A percentile compares a stretch with the other conserved stretches of the same genome.
phyloP scores from a whole-genome alignment of 176 grass and related monocot species.

The Ensete glaucum region DNA sequence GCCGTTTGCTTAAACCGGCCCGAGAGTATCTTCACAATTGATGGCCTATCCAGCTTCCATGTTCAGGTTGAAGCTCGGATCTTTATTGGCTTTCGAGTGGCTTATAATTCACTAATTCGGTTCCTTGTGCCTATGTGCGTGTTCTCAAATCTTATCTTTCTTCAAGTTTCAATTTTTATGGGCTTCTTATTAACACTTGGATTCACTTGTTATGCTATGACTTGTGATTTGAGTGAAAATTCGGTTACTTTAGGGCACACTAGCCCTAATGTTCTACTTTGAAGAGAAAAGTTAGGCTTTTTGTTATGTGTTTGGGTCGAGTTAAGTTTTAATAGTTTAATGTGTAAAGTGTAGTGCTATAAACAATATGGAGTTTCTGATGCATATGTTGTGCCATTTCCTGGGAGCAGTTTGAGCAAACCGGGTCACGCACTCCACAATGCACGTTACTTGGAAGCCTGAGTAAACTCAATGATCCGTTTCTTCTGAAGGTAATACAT shows the following conservation, averaged over 20 bases:
- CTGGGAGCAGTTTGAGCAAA: conserved; percentile 59
- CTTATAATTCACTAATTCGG: background rate
- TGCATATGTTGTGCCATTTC: conserved; percentile 12
- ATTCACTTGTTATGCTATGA: background rate
- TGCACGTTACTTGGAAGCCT: conserved; percentile 73
- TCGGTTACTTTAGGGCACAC: background rate
- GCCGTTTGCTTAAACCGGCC: conserved; percentile 52
- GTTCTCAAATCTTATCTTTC: background rate
- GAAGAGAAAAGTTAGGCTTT: too few relatives aligned
- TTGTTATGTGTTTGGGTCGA: background rate
- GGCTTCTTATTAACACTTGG: background rate
- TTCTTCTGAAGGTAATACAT: conserved; percentile 53
- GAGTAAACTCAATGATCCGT: conserved; percentile 51
- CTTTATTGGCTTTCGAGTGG: background rate
- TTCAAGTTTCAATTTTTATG: background rate
- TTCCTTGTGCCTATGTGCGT: background rate
- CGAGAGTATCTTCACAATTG: conserved; percentile 21
- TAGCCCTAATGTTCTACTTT: too few relatives aligned
- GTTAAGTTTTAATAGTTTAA: background rate
- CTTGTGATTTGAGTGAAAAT: background rate
- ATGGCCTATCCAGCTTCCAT: conserved; percentile 61
- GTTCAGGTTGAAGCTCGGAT: conserved; percentile 43
- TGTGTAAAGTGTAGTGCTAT: background rate
- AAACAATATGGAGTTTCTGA: conserved; percentile 3
- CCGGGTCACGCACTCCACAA: conserved; percentile 73